These are phyloP conservation scores for Mucuna pruriens DNA, from an alignment of 306 rosid genomes.

Conservation along the genomic window DNA sequence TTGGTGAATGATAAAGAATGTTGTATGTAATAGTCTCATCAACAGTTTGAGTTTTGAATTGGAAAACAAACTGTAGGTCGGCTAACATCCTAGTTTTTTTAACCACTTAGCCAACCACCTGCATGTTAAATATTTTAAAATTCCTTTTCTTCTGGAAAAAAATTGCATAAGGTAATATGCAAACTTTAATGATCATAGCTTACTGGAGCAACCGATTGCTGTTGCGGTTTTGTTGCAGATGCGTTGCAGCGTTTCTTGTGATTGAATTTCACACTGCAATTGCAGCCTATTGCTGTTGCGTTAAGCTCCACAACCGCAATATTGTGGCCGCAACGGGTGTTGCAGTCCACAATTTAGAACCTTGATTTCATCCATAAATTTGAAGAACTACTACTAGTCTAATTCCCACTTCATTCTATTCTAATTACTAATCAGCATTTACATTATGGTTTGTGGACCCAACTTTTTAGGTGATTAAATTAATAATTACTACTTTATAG, in stretches of 20 bases:
- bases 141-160: not conserved
- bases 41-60: not conserved
- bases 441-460: not conserved
- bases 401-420: constrained; percentile 1
- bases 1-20: not conserved
- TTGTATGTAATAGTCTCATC: not conserved
- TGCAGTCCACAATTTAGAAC: no score
- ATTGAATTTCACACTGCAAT: no score
- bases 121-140: not conserved
- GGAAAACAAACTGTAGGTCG: not conserved
- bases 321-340: no score
- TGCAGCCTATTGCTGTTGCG: no score
- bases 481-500: not conserved
- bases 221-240: no score
- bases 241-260: no score
- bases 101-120: not conserved
- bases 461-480: not conserved
- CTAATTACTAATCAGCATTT: not conserved
- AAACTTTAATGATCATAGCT: not conserved
- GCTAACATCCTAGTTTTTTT: not conserved
- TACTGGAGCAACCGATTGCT: not conserved
- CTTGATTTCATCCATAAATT: not conserved
- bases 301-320: no score
- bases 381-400: not conserved
- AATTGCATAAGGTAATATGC: not conserved